Conservation (phyloP, 352 stramenopile genomes). For the Phytophthora foliorum region DNA sequence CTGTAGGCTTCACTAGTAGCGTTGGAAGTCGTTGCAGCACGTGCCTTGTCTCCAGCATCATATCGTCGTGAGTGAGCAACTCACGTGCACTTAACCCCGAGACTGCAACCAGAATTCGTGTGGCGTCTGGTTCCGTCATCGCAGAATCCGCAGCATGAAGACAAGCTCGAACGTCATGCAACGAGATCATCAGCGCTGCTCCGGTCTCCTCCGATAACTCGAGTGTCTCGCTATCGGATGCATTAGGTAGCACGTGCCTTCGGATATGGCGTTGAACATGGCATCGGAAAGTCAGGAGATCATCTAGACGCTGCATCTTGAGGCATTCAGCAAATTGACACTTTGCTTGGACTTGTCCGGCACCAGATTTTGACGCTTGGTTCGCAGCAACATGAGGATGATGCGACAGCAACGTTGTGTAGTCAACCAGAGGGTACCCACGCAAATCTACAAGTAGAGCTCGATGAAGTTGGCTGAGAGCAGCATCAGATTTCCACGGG, state of each 20-base stretch:
- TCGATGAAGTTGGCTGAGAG: conserved; percentile 54
- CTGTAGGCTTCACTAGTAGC: conserved; percentile 56
- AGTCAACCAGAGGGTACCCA: conserved; percentile 52
- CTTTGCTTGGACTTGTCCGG: not conserved
- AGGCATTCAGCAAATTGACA: conserved; percentile 55
- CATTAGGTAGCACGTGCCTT: conserved; percentile 19
- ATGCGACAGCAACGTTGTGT: conserved; percentile 43
- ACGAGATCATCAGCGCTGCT: conserved; percentile 54
- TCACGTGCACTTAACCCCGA: conserved; percentile 55
- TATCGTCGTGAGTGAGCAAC: conserved; percentile 67
- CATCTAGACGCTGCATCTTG: conserved; percentile 67
- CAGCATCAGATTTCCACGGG: conserved; percentile 67
- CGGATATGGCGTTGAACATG: conserved; percentile 53
- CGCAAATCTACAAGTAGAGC: conserved; percentile 56
- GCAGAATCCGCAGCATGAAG: conserved; percentile 57
- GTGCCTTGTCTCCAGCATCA: conserved; percentile 56
- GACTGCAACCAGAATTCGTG: conserved; percentile 39
- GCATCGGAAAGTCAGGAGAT: conserved; percentile 58
- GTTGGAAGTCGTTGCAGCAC: conserved; percentile 56
- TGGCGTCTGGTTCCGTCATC: conserved; percentile 69
- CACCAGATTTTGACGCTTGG: not conserved
- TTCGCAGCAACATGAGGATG: conserved; percentile 11
- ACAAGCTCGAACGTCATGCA: conserved; percentile 49
- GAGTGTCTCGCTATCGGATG: not conserved
- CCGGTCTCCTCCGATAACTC: not conserved